Base-by-base conservation (phyloP, 1,284 basidiomycete species). In the Abortiporus biennis region DNA sequence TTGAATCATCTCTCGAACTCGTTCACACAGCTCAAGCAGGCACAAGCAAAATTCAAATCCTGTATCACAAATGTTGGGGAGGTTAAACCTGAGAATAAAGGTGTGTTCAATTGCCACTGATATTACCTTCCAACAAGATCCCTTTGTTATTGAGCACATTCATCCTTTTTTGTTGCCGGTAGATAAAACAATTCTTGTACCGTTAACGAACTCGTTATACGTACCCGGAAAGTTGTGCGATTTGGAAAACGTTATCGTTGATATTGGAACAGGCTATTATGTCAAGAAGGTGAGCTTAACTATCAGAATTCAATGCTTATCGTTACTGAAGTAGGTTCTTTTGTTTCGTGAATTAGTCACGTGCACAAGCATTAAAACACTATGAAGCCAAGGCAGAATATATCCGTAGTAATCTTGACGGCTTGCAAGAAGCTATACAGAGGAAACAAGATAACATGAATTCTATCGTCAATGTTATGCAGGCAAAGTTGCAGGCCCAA, bases 181-280 rank as follows among this genome's bases (percentile, higher is more conserved):
- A 94, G 93, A 78, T 53, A 93, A 91, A 69, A 80, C 84, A 13
- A 81, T 94, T 47, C 74, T 98, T 16, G 88, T 98, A 1, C 95
- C 95, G 2, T 67, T 98, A 38, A 97, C 93, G 8, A 91, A 89
- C 61, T 96, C 92, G 1, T 75, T 99, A 3, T 98, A 98, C 60
- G 89, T 98, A 12, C 92, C 94, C 1, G 95, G 94, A 22, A 92
- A 85, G 64, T 72, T 98, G 25, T 73, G 72, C 20, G 87, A 97
- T 58, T 64, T 78, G 1, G 85, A 92, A 38, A 79, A 91, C 51
- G 93, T 99, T 37, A 85, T 98, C 46, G 82, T 99, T 15, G 95
- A 99, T 60, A 78, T 99, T 23, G 95, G 95, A 2, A 98, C 95
- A 0, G 95, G 95, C 0, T 99, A 97, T 66, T 98, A 87, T 57